Percentiles rank a stretch among this genome's conserved stretches.
Conservation (phyloP, 805 yeast species). For the Yarrowia bubula region DNA sequence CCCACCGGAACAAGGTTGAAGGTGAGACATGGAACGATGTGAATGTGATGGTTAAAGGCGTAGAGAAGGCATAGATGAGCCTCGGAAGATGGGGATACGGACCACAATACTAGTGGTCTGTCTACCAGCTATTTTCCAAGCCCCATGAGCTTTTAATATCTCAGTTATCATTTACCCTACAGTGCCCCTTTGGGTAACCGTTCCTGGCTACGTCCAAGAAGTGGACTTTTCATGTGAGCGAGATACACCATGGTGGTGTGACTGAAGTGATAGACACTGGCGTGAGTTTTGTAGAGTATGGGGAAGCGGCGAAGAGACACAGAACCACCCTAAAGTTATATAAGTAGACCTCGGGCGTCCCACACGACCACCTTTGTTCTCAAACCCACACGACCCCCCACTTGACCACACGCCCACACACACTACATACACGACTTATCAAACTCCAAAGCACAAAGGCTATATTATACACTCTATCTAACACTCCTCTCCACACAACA, state of each 20-base stretch:
- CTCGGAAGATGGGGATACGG: no score
- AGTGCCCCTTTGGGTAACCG: constrained; percentile 2
- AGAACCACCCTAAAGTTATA: background rate
- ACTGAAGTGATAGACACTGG: background rate
- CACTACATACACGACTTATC: background rate
- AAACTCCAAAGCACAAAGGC: background rate
- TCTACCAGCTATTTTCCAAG: no score
- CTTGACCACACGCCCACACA: background rate
- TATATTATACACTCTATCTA: background rate
- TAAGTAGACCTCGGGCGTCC: background rate
- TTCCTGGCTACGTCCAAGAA: background rate
- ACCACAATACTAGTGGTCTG: no score
- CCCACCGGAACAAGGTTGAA: constrained; percentile 4
- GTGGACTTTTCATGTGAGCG: background rate
- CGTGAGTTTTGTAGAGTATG: background rate
- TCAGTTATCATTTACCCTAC: background rate
- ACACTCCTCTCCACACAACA: background rate
- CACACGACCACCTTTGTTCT: background rate
- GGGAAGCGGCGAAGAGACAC: background rate
- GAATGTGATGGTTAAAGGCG: background rate
- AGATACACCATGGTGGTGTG: background rate
- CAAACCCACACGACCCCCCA: background rate
- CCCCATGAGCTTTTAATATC: no score
- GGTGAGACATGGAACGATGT: constrained; percentile 8
- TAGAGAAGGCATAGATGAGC: background rate